Base-by-base conservation (phyloP, 2,329 filamentous ascomycete species). In the Fusarium sororula region DNA sequence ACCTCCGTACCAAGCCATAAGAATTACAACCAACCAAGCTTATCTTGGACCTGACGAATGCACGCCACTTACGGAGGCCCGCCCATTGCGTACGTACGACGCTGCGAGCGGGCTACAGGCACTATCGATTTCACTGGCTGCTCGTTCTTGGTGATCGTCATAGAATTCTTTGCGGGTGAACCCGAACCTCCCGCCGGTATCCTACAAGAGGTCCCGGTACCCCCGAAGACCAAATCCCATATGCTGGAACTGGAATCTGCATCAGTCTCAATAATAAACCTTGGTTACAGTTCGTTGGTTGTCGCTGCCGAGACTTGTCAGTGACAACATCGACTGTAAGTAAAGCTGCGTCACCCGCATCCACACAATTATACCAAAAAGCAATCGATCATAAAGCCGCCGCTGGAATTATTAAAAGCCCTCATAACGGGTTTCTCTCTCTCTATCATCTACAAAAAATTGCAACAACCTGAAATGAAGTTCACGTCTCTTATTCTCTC, bases 381-480 rank as follows among this genome's bases (percentile, higher is more conserved):
- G 26, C 55, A 42, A 32, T 11, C 35, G 37, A 24, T 41, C 41
- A 61, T 37, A 61, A 53, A 50, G 18, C 48, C 17, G n/a, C 37
- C 17, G n/a, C 37, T 32, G 32, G 18, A 18, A 24, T n/a, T n/a
- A 28, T 37, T 17, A 18, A 47, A 51, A 50, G 8, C 12, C 54
- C 9, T 14, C 5, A 12, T 24, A 37, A 37, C 15, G 26, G 32
- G 10, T 22, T 32, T n/a, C 26, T 50, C 24, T 32, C 26, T 32
- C 26, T 50, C n/a, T 11, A 20, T 22, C 42, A 30, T 24, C 28
- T 13, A 50, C n/a, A 26, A 53, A 50, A 20, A 6, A 37, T 45
- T n/a, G 26, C 7, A 30, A 48, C 15, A 59, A 17, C 20, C 30
- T 26, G 42, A 64, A 20, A 79, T 79, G 78, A 79, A 55, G 55